A percentile compares a stretch with the other conserved stretches of the same genome.
phyloP scores from a whole-genome alignment of 2,329 filamentous ascomycete genomes.

The Scolecobasidium constrictum region DNA sequence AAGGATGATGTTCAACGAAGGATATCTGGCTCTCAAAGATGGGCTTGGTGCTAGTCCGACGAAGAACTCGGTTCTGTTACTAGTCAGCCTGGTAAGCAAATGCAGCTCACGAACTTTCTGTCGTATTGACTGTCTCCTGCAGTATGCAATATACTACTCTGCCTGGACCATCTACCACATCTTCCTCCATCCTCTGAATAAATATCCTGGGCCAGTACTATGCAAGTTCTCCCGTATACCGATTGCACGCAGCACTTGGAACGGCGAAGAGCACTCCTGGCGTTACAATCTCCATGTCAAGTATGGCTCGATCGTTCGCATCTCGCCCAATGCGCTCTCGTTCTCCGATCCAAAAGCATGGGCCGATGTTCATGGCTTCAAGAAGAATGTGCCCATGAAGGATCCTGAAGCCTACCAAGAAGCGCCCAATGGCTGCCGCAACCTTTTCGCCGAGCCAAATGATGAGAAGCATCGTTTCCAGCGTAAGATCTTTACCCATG shows the following conservation, averaged over 20 bases:
- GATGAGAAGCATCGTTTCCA: conserved; percentile 8
- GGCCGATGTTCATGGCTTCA: conserved; percentile 18
- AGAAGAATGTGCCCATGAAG: conserved; percentile 1
- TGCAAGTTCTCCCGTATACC: conserved; percentile 6
- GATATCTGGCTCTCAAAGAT: no score
- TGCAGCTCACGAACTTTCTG: no score
- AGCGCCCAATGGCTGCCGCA: background rate
- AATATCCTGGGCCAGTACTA: conserved; percentile 10
- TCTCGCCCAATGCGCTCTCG: conserved; percentile 15
- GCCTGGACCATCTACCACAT: conserved; percentile 8
- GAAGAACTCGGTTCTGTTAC: no score
- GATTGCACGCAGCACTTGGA: background rate
- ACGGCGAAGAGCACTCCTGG: background rate
- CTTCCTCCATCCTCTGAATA: conserved; percentile 11
- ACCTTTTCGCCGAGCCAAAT: background rate
- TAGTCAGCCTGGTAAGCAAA: no score
- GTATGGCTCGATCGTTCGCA: conserved; percentile 17
- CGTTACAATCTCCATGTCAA: conserved; percentile 10
- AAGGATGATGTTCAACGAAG: no score
- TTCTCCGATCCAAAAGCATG: conserved; percentile 14
- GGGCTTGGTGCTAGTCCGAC: no score
- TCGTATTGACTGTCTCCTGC: no score
- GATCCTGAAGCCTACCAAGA: background rate
- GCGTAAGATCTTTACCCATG: conserved; percentile 8
- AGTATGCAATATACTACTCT: background rate